Evolutionary conservation across 176 grass and related monocot species (phyloP).

Genomic region (Aegilops longissima): DNA sequence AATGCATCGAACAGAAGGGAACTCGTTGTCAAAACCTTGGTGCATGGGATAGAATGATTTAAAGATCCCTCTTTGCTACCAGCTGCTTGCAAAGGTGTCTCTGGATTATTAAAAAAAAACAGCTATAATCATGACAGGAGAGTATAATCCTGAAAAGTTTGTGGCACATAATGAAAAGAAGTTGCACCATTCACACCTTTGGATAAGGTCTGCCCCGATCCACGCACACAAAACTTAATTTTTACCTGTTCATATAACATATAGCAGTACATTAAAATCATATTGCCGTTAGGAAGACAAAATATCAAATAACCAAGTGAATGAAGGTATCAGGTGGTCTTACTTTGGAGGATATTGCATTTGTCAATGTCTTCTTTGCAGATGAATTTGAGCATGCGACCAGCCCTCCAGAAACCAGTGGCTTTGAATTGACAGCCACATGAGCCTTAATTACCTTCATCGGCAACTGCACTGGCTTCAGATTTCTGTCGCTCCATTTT

Average conservation of each 20-base stretch:
- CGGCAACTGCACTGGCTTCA: conserved; percentile 7
- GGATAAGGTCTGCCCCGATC: conserved; percentile 20
- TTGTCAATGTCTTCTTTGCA: conserved; percentile 32
- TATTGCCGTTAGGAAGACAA: background rate
- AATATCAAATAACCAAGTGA: conserved; percentile 6
- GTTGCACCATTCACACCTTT: conserved; percentile 57
- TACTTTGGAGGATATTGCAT: conserved; percentile 58
- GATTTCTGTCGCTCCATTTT: conserved; percentile 45
- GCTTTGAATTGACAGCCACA: background rate
- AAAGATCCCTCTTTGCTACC: conserved; percentile 6
- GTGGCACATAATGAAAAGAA: background rate
- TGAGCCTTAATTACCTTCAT: conserved; percentile 28
- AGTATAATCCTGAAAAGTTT: conserved; percentile 6
- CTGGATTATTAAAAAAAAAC: conserved; percentile 24
- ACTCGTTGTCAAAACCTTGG: conserved; percentile 31
- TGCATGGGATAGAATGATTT: conserved; percentile 28
- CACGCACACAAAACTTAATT: conserved; percentile 36
- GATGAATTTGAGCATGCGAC: conserved; percentile 27
- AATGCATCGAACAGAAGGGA: conserved; percentile 19
- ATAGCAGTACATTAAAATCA: conserved; percentile 31
- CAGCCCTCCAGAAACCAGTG: background rate
- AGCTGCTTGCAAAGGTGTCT: conserved; percentile 36
- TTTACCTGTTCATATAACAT: conserved; percentile 41
- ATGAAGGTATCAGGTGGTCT: background rate
- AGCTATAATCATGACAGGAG: background rate